Conservation (phyloP, 2,329 filamentous ascomycete species). For the Rugonectria rugulosa region DNA sequence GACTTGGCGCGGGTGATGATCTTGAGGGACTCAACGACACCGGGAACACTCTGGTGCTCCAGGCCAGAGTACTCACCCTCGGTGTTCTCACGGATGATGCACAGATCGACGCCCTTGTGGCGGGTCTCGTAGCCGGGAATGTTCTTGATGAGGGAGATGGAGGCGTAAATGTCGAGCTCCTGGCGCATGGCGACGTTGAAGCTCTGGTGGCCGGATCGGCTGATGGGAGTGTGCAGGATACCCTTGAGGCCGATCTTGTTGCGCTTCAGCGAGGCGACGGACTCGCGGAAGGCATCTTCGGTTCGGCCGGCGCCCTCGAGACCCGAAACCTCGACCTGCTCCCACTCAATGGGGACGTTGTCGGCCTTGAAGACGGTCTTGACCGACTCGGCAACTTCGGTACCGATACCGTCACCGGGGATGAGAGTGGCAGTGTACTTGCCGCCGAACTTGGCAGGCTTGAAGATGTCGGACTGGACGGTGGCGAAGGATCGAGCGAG, state of each 20-base stretch:
- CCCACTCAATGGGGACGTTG: slow-evolving; percentile 98
- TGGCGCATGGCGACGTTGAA: slow-evolving; percentile 99
- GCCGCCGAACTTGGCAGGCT: slow-evolving; percentile 97
- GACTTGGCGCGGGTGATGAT: slow-evolving; percentile 99
- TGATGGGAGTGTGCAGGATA: slow-evolving; percentile 96
- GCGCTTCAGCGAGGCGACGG: slow-evolving; percentile 91
- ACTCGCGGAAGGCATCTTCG: slow-evolving; percentile 94
- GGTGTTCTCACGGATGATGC: slow-evolving; percentile 99
- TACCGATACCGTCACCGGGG: slow-evolving; percentile 97
- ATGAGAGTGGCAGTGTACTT: slow-evolving; percentile 99
- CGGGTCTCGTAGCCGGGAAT: slow-evolving; percentile 98
- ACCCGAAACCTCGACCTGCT: slow-evolving; percentile 95
- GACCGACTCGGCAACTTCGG: slow-evolving; percentile 96
- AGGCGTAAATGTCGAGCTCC: slow-evolving; percentile 99
- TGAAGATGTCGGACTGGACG: slow-evolving; percentile 94
- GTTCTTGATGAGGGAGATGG: slow-evolving; percentile 98
- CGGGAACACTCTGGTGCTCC: slow-evolving; percentile 96
- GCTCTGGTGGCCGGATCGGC: slow-evolving; percentile 95
- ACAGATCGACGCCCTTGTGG: slow-evolving; percentile 96
- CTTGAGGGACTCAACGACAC: slow-evolving; percentile 99
- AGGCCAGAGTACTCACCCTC: slow-evolving; percentile 99
- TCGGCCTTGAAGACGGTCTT: slow-evolving; percentile 99
- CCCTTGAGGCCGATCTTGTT: slow-evolving; percentile 99
- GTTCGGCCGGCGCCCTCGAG: slow-evolving; percentile 82
- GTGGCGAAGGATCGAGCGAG: slow-evolving; percentile 73